Conservation (phyloP, 2,329 filamentous ascomycete species). For the Arthrobotrys megalospora region DNA sequence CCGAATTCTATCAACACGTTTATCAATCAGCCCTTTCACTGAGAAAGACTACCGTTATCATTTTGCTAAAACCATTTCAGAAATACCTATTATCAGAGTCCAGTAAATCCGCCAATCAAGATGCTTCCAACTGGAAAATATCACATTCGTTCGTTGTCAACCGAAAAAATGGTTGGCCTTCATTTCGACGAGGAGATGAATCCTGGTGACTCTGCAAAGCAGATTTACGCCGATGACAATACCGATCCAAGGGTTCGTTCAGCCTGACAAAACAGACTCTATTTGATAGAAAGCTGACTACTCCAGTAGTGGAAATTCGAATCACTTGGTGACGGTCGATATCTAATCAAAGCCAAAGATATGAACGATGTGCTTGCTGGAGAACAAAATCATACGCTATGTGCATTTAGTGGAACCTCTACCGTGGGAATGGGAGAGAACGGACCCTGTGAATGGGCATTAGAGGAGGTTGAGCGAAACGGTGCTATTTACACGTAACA, state of each 20-base stretch:
- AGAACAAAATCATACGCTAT: constrained; percentile 9
- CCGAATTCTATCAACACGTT: too few species aligned
- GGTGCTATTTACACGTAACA: constrained; percentile 19
- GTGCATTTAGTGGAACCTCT: constrained; percentile 4
- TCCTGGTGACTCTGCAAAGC: neutral
- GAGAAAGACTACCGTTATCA: too few species aligned
- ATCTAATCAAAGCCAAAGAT: constrained; percentile 17
- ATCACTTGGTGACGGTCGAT: constrained; percentile 13
- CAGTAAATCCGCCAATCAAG: neutral
- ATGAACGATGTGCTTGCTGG: constrained; percentile 19
- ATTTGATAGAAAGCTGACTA: neutral
- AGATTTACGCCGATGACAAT: constrained; percentile 10
- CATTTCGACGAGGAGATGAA: constrained; percentile 18
- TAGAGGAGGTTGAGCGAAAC: neutral
- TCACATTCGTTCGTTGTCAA: constrained; percentile 6
- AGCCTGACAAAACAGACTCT: neutral
- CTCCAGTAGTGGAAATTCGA: constrained; percentile 16
- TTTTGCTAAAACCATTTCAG: too few species aligned
- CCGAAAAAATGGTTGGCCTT: constrained; percentile 29
- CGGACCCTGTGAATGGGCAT: constrained; percentile 21
- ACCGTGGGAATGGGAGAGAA: neutral
- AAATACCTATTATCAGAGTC: too few species aligned
- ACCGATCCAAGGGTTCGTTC: constrained; percentile 10
- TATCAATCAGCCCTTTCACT: too few species aligned
- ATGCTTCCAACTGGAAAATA: constrained; percentile 37